These are phyloP conservation scores for Wickerhamiella brachini DNA, from an alignment of 805 yeast genomes.

Conservation along the genomic window DNA sequence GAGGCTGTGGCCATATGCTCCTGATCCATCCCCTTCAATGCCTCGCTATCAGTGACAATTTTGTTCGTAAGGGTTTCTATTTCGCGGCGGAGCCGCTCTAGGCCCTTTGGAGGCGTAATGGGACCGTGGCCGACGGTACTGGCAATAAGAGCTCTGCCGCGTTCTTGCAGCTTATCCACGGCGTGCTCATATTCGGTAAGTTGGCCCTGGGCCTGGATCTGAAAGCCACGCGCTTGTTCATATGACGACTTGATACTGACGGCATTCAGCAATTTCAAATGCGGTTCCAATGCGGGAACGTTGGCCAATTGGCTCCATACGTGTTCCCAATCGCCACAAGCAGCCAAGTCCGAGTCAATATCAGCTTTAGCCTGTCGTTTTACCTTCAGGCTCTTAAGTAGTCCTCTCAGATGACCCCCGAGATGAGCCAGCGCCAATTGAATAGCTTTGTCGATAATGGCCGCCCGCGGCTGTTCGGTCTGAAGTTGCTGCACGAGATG, in stretches of 20 bases:
- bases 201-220: conserved; percentile 7
- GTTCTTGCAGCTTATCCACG: not conserved
- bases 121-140: not conserved
- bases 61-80: conserved; percentile 13
- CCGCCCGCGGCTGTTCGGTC: not conserved
- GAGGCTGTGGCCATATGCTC: not conserved
- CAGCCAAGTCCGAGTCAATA: conserved; percentile 10
- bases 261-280: conserved; percentile 11
- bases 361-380: conserved; percentile 1
- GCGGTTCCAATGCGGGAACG: conserved; percentile 9
- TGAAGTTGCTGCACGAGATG: not conserved
- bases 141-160: not conserved
- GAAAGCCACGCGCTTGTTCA: conserved; percentile 1
- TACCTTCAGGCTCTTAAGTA: conserved; percentile 2
- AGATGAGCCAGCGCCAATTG: conserved; percentile 7
- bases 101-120: not conserved
- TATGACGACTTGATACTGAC: not conserved
- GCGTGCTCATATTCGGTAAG: conserved; percentile 1
- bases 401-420: conserved; percentile 2
- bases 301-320: conserved; percentile 7
- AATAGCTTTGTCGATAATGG: conserved; percentile 2
- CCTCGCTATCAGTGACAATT: conserved; percentile 8
- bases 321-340: conserved; percentile 12
- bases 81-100: conserved; percentile 8
- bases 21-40: not conserved